Evolutionary conservation across 306 rosid genomes (phyloP), one percentile per base, ranked within the genome.

Genomic region (Morella rubra): DNA sequence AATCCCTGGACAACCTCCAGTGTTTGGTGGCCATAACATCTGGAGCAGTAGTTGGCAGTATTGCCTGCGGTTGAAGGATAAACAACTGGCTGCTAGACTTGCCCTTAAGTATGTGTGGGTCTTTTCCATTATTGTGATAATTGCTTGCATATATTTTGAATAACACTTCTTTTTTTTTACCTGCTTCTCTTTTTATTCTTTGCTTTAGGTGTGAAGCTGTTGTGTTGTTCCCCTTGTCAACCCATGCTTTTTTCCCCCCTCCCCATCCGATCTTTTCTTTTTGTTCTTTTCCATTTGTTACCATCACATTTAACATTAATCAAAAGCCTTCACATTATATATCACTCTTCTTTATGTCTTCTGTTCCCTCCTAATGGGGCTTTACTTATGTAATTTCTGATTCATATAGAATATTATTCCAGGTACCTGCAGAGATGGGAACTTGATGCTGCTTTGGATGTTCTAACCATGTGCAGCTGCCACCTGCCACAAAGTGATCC

Each of bases 11-110:
- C 93, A 83, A 74, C 81, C 75, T 79, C 97, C 79, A 76, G 91
- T 86, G 79, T 77, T 76, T 77, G 96, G 94, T 73, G 83, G 90
- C 74, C 85, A 74, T 58, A 80, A 83, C 65, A 79, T 84, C 70
- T 87, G 94, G 93, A 90, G 95, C 85, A 90, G 82, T 86, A 92
- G 93, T 74, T 94, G 98, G 98, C 97, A 92, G 92, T 90, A 94
- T 82, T 94, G 98, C 88, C 89, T 94, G 73, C 86, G 97, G 84
- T 89, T 94, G 93, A 94, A 87, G 83, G 97, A 92, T 81, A 92
- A 90, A 83, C 92, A 85, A 70, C 85, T 90, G 84, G 98, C 98
- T 46, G 97, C 97, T 79, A 90, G 85, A 86, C 92, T 94, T 83
- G 87, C 97, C 81, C 86, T 94, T 72, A 89, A 90, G 98, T 94